phyloP scores from a whole-genome alignment of 2,329 filamentous ascomycete species.

The Fusarium temperatum region DNA sequence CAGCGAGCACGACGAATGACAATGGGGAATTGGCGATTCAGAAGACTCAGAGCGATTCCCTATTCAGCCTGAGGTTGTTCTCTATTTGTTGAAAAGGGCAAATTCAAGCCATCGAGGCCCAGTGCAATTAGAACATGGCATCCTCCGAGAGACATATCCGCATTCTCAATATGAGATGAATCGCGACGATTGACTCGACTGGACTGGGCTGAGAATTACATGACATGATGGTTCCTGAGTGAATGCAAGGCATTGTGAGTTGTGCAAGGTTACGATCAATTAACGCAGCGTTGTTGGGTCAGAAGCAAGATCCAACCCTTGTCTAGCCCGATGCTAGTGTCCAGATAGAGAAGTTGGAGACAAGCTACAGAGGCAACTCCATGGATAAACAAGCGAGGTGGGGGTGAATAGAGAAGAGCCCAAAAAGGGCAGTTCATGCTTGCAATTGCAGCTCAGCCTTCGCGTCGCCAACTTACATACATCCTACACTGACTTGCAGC shows the following conservation, averaged over 20 bases:
- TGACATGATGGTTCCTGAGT: conserved; percentile 24
- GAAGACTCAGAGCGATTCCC: conserved; percentile 11
- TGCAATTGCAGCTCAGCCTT: conserved; percentile 15
- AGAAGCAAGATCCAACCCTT: conserved; percentile 37
- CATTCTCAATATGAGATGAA: conserved; percentile 10
- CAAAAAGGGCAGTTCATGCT: conserved; percentile 31
- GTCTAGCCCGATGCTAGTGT: conserved; percentile 37
- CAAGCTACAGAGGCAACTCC: conserved; percentile 15
- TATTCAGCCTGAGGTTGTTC: conserved; percentile 3
- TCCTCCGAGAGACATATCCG: conserved; percentile 15
- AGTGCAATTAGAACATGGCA: neutral
- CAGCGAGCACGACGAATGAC: conserved; percentile 29
- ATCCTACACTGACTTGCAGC: conserved; percentile 1
- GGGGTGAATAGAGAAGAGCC: conserved; percentile 20
- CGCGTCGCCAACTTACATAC: conserved; percentile 5
- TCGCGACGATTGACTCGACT: conserved; percentile 5
- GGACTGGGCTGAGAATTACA: neutral
- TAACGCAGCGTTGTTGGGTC: conserved; percentile 30
- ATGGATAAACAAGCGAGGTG: conserved; percentile 17
- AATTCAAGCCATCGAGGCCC: conserved; percentile 15
- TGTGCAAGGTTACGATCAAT: conserved; percentile 35
- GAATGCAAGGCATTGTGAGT: conserved; percentile 25
- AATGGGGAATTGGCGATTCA: conserved; percentile 24
- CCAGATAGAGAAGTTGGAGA: conserved; percentile 32
- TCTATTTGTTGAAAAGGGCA: neutral